Evolutionary conservation across 768 basidiomycete species (phyloP), one percentile per base, ranked within the genome.

Genomic region (Naganishia kalamii): DNA sequence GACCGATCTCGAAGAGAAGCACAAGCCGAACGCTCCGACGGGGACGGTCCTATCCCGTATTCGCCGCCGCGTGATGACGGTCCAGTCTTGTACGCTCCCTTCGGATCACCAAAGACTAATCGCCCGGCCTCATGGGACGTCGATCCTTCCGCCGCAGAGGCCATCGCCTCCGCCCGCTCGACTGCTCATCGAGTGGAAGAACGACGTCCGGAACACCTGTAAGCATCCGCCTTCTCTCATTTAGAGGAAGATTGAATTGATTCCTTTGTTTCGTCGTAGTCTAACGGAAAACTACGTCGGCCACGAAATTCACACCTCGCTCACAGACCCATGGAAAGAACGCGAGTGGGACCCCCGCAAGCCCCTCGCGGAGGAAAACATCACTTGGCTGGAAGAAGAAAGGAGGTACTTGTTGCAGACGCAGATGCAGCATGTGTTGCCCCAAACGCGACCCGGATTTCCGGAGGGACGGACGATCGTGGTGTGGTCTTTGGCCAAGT

Each of bases 121-220:
- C 17, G 54, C 23, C 54, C 54, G 15, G 12, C 27, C 10, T 57
- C 54, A 21, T 57, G 54, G 54, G 54, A 57, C 27, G 54, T 40
- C 11, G 54, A 57, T n/a, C n/a, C n/a, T n/a, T n/a, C n/a, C n/a
- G 43, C 5, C 43, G 43, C 21, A 10, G 11, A 44, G n/a, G n/a
- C n/a, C n/a, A n/a, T n/a, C n/a, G n/a, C n/a, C 19, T n/a, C 43
- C 7, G 43, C 6, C 6, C 43, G 43, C 19, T 44, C 5, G 35
- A 35, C 33, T 21, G 33, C 33, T 2, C 54, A 57, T n/a, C 12
- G 35, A 35, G 35, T 37, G 8, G 54, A 57, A 19, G 54, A 25
- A 12, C 54, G n/a, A 37, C 33, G 35, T 13, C 54, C 37, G 25
- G 54, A 57, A 13, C 8, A 37, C 4, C 54, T 33, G 54, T 57